phyloP scores from a whole-genome alignment of 225 moss, liverwort and hornwort species.

The Sphagnum contortum region DNA sequence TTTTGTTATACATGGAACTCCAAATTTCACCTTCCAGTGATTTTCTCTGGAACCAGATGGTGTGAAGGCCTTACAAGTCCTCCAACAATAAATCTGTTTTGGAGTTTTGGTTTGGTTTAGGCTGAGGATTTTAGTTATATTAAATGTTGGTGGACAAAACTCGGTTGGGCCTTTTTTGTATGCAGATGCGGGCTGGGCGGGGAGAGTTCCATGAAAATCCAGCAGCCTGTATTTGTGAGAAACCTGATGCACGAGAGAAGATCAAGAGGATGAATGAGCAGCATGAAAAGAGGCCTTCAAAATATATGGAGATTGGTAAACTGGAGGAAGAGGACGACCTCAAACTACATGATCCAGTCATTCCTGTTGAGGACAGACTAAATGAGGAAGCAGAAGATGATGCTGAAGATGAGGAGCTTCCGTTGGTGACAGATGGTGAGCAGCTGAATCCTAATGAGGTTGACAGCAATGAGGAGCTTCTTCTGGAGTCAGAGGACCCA shows the following conservation, averaged over 20 bases:
- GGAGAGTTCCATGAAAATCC: slow-evolving; percentile 79
- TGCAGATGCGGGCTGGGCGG: slow-evolving; percentile 31
- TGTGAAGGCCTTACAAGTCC: too few species aligned
- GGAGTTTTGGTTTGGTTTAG: too few species aligned
- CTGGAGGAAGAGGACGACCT: too few species aligned
- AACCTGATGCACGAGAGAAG: slow-evolving; percentile 10
- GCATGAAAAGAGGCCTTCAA: background rate
- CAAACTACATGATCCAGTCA: background rate
- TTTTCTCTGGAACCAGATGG: too few species aligned
- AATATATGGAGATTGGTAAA: too few species aligned
- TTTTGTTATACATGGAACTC: too few species aligned
- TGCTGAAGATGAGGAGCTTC: slow-evolving; percentile 22
- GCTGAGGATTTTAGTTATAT: too few species aligned
- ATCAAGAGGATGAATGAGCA: background rate
- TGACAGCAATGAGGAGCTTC: too few species aligned
- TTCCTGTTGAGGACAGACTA: slow-evolving; percentile 10
- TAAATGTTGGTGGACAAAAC: too few species aligned
- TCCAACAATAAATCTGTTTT: too few species aligned
- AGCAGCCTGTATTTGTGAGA: slow-evolving; percentile 63
- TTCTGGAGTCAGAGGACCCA: too few species aligned
- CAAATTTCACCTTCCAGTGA: too few species aligned
- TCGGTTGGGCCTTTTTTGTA: background rate
- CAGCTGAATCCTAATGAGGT: background rate
- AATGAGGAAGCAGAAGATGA: slow-evolving; percentile 5
- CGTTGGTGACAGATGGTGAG: slow-evolving; percentile 12